Conservation (phyloP, 148 eudicot genomes). For the Rhododendron molle region DNA sequence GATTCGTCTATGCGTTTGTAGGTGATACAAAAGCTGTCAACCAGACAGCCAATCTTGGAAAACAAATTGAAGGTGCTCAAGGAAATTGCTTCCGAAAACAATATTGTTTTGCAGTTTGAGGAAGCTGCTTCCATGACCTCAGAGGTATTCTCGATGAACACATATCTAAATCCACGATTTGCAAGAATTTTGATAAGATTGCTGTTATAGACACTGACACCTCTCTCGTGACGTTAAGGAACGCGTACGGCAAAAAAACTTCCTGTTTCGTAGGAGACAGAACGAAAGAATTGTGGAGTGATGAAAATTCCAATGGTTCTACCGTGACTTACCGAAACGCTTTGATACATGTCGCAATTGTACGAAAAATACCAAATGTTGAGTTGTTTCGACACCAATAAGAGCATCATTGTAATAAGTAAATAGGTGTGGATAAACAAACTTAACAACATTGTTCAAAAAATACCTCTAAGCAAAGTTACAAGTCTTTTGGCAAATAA, state of each 20-base stretch:
- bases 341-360: not conserved
- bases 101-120: slow-evolving; percentile 44
- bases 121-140: slow-evolving; percentile 16
- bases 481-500: too few relatives aligned
- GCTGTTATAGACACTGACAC: not conserved
- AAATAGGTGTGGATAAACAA: too few relatives aligned
- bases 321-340: not conserved
- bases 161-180: not conserved
- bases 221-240: not conserved
- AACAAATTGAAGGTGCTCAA: slow-evolving; percentile 48
- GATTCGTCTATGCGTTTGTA: not conserved
- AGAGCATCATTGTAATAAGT: too few relatives aligned
- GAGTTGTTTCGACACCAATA: not conserved
- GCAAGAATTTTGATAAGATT: not conserved
- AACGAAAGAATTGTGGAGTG: not conserved
- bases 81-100: slow-evolving; percentile 59
- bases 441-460: too few relatives aligned
- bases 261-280: not conserved
- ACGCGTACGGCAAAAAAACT: not conserved
- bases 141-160: slow-evolving; percentile 31
- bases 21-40: slow-evolving; percentile 64
- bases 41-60: slow-evolving; percentile 59
- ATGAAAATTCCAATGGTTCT: not conserved
- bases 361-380: not conserved
- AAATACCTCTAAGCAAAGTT: too few relatives aligned